Evolutionary conservation across 116 monocot genomes (phyloP).

Genomic region (Thalassia testudinum): DNA sequence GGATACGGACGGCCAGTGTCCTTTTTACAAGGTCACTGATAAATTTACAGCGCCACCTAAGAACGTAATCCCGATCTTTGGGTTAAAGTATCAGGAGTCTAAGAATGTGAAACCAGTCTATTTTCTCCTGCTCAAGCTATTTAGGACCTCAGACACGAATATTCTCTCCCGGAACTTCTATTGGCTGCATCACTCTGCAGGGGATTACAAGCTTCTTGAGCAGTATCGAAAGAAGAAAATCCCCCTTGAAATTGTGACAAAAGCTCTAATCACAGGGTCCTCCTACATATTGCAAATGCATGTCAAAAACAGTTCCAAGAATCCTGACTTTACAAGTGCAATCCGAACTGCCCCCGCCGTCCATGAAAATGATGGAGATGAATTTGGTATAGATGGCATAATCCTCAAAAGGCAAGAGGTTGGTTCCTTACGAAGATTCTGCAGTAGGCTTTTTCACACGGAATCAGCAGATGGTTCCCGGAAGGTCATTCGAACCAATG

Average conservation of each 20-base stretch:
- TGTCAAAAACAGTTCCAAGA: constrained; percentile 52
- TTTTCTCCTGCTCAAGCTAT: constrained; percentile 91
- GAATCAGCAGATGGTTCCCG: background rate
- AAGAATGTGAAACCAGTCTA: constrained; percentile 66
- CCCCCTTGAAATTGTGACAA: constrained; percentile 64
- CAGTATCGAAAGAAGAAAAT: constrained; percentile 40
- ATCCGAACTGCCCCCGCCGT: background rate
- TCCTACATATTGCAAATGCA: constrained; percentile 41
- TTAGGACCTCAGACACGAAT: constrained; percentile 34
- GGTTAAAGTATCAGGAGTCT: constrained; percentile 59
- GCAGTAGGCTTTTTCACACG: constrained; percentile 7
- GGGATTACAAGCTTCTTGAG: constrained; percentile 69
- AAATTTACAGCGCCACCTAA: constrained; percentile 43
- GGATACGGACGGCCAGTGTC: constrained; percentile 71
- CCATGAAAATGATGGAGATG: background rate
- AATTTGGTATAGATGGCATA: too few relatives aligned
- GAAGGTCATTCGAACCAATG: constrained; percentile 17
- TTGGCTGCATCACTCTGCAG: constrained; percentile 67
- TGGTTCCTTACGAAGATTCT: constrained; percentile 7
- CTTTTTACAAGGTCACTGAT: constrained; percentile 64
- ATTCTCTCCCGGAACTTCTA: constrained; percentile 88
- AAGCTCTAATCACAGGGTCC: constrained; percentile 41
- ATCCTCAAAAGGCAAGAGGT: background rate
- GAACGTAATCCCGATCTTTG: constrained; percentile 39
- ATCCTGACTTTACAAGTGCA: constrained; percentile 6